Evolutionary conservation across 495 filamentous ascomycete genomes (phyloP).

Genomic region (Rhypophila decipiens): DNA sequence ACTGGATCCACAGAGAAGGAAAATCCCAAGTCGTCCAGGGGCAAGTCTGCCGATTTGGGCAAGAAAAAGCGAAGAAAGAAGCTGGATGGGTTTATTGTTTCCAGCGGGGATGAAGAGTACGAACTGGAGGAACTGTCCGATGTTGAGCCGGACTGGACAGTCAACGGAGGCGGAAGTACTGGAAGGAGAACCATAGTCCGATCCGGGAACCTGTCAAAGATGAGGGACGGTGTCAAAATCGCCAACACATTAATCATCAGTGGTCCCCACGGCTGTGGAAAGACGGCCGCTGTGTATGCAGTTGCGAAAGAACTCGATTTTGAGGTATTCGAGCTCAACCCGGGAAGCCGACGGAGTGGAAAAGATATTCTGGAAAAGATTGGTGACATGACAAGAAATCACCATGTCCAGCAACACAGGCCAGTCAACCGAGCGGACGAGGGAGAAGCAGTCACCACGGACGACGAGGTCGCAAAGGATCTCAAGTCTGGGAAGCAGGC

Average conservation of each 20-base stretch:
- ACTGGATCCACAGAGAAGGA: conserved; percentile 48
- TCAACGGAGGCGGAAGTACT: conserved; percentile 30
- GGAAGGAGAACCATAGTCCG: conserved; percentile 59
- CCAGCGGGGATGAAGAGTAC: conserved; percentile 71
- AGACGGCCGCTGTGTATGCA: conserved; percentile 88
- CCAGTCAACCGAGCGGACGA: conserved; percentile 12
- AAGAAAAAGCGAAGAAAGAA: conserved; percentile 69
- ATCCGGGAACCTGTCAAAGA: conserved; percentile 38
- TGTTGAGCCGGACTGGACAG: conserved; percentile 50
- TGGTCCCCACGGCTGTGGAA: conserved; percentile 85
- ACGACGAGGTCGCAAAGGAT: conserved; percentile 49
- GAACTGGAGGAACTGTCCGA: conserved; percentile 71
- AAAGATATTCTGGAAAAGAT: conserved; percentile 88
- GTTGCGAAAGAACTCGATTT: conserved; percentile 94
- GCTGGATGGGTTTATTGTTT: conserved; percentile 79
- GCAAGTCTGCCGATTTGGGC: conserved; percentile 33
- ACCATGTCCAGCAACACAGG: conserved; percentile 59
- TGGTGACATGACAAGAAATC: conserved; percentile 94
- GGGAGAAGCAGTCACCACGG: conserved; percentile 9
- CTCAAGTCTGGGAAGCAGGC: conserved; percentile 63
- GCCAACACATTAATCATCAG: conserved; percentile 72
- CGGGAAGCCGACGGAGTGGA: conserved; percentile 73
- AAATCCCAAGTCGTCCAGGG: conserved; percentile 35
- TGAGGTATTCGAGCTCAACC: conserved; percentile 91
- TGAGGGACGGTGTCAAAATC: conserved; percentile 39